Evolutionary conservation across 1,284 basidiomycete species (phyloP).

Genomic region (Sanghuangporus baumii): DNA sequence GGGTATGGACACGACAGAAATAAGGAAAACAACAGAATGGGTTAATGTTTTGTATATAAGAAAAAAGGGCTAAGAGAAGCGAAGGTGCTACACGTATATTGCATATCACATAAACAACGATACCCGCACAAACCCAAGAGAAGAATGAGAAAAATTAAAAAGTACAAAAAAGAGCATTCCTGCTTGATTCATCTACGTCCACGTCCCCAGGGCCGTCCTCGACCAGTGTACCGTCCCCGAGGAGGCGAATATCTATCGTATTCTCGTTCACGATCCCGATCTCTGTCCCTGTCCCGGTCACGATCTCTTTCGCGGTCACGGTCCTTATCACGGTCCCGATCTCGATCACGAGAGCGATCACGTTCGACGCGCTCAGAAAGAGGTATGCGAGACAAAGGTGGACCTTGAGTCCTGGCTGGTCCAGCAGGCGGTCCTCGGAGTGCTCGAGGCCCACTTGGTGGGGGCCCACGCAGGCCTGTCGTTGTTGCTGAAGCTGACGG

Average conservation of each 20-base stretch:
- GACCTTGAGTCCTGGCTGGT: conserved; percentile 20
- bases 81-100: not conserved
- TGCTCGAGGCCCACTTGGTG: conserved; percentile 50
- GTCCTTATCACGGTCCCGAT: not conserved
- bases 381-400: conserved; percentile 32
- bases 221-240: not conserved
- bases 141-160: not conserved
- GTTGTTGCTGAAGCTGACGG: conserved; percentile 18
- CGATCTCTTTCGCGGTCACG: conserved; percentile 24
- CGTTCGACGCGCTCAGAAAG: conserved; percentile 38
- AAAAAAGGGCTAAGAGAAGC: not conserved
- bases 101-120: not conserved
- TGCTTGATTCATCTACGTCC: not conserved
- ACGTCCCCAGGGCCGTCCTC: not conserved
- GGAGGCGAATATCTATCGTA: conserved; percentile 2
- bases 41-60: not conserved
- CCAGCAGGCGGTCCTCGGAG: conserved; percentile 23
- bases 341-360: conserved; percentile 29
- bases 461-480: conserved; percentile 27
- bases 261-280: conserved; percentile 28
- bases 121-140: not conserved
- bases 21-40: not conserved
- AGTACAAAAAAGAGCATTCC: not conserved
- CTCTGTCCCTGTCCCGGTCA: conserved; percentile 37
- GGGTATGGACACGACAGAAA: not conserved